Percentiles rank a stretch among this genome's conserved stretches.
These are phyloP conservation scores for Narthecium ossifragum DNA, from an alignment of 106 monocot genomes.

Conservation along the genomic window DNA sequence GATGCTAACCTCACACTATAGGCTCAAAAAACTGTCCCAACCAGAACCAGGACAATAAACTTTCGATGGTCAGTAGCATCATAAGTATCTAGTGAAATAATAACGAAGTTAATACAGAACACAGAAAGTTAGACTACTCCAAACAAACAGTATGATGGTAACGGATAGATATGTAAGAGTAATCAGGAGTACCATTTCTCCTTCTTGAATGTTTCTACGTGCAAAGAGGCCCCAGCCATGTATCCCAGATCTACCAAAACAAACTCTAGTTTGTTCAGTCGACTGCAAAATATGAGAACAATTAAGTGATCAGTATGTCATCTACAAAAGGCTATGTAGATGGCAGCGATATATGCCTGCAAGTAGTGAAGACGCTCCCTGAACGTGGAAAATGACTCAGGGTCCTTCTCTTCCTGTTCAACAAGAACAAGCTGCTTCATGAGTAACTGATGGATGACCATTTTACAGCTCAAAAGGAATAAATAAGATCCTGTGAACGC, in stretches of 20 bases:
- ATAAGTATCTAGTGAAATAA: too few relatives aligned
- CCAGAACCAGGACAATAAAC: too few relatives aligned
- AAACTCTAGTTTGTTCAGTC: conserved; percentile 78
- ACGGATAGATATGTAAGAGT: neutral
- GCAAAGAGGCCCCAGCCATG: conserved; percentile 99
- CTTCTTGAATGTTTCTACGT: conserved; percentile 83
- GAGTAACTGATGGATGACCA: too few relatives aligned
- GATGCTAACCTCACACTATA: too few relatives aligned
- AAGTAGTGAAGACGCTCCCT: conserved; percentile 69
- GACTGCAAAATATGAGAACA: conserved; percentile 29
- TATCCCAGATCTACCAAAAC: conserved; percentile 94
- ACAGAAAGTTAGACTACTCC: too few relatives aligned
- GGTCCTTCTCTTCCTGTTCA: conserved; percentile 51
- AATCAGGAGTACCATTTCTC: conserved; percentile 79
- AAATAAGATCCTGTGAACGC: neutral
- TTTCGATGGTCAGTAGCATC: too few relatives aligned
- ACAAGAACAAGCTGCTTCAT: conserved; percentile 1
- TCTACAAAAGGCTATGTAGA: neutral
- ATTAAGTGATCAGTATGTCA: conserved; percentile 7
- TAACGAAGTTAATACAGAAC: too few relatives aligned
- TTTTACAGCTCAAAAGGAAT: too few relatives aligned
- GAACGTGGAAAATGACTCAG: conserved; percentile 63
- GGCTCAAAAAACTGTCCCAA: too few relatives aligned
- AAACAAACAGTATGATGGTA: too few relatives aligned
- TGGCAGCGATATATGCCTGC: conserved; percentile 34